Conservation (phyloP, 441 rosid species). For the Aleurites moluccanus region DNA sequence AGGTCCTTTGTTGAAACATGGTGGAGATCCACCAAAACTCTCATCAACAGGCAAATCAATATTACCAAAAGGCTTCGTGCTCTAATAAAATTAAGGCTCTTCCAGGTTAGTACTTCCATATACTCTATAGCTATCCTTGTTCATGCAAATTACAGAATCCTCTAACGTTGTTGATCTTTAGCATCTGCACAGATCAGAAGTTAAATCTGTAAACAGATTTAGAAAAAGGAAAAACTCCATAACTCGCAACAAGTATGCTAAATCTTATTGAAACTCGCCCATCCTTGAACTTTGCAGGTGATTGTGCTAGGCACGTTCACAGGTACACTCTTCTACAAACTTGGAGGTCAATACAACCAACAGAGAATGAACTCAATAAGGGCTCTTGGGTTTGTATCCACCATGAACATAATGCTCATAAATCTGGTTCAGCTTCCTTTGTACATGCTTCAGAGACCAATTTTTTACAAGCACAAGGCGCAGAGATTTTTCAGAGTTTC, state of each 20-base stretch:
- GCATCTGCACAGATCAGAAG: not conserved
- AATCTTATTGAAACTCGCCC: not conserved
- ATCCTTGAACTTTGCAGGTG: conserved; percentile 27
- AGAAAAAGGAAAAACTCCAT: not conserved
- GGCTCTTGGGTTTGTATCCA: conserved; percentile 34
- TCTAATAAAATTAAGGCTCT: conserved; percentile 32
- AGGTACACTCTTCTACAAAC: conserved; percentile 33
- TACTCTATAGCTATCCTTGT: not conserved
- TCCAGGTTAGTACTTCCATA: conserved; percentile 28
- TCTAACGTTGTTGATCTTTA: not conserved
- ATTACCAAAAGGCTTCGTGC: conserved; percentile 32
- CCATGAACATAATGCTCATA: conserved; percentile 38
- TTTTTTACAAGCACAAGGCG: conserved; percentile 33
- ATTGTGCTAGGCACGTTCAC: conserved; percentile 29
- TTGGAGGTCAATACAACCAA: conserved; percentile 33
- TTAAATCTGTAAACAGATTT: not conserved
- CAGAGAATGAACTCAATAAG: conserved; percentile 39
- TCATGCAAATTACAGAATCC: not conserved
- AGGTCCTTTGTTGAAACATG: conserved; percentile 37
- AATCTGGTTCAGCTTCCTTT: conserved; percentile 37
- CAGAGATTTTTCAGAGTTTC: conserved; percentile 35
- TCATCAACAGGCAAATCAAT: conserved; percentile 34
- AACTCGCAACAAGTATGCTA: not conserved
- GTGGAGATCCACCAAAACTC: conserved; percentile 32
- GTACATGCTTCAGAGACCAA: conserved; percentile 35